A percentile compares a stretch with the other conserved stretches of the same genome.
phyloP scores from a whole-genome alignment of 495 filamentous ascomycete species.

The Penicillium turbatum region DNA sequence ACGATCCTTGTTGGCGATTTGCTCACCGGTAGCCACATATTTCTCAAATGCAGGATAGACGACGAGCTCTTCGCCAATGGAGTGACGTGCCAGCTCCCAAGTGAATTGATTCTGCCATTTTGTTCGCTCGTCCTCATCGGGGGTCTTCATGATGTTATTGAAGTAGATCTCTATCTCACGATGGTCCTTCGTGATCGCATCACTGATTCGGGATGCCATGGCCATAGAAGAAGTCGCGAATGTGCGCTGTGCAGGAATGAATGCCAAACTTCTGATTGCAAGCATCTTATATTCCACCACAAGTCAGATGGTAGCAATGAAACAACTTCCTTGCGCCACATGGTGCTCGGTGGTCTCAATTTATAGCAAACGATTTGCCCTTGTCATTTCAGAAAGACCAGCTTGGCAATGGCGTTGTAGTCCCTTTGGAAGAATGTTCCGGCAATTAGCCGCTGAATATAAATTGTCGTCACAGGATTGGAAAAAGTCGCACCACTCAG shows the following conservation, averaged over 20 bases:
- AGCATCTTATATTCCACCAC: not conserved
- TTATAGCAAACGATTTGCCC: not conserved
- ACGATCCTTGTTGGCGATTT: conserved; percentile 57
- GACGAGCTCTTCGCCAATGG: conserved; percentile 59
- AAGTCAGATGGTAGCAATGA: not conserved
- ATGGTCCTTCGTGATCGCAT: conserved; percentile 55
- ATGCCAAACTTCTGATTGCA: not conserved
- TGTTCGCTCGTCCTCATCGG: conserved; percentile 44
- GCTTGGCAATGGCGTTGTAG: too few species aligned
- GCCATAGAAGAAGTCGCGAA: not conserved
- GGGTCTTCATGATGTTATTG: conserved; percentile 48
- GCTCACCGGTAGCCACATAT: conserved; percentile 43
- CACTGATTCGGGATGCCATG: not conserved
- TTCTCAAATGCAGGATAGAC: conserved; percentile 65
- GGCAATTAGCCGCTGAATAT: not conserved
- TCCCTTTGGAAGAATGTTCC: not conserved
- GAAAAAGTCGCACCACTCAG: not conserved
- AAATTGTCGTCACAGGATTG: not conserved
- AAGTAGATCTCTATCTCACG: conserved; percentile 53
- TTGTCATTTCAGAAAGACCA: not conserved
- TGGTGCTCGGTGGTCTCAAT: not conserved
- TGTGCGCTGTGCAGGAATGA: not conserved
- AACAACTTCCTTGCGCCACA: not conserved
- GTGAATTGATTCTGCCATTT: conserved; percentile 60
- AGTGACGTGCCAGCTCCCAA: conserved; percentile 63